phyloP scores from a whole-genome alignment of 441 rosid species.

The Rhodomyrtus psidioides region DNA sequence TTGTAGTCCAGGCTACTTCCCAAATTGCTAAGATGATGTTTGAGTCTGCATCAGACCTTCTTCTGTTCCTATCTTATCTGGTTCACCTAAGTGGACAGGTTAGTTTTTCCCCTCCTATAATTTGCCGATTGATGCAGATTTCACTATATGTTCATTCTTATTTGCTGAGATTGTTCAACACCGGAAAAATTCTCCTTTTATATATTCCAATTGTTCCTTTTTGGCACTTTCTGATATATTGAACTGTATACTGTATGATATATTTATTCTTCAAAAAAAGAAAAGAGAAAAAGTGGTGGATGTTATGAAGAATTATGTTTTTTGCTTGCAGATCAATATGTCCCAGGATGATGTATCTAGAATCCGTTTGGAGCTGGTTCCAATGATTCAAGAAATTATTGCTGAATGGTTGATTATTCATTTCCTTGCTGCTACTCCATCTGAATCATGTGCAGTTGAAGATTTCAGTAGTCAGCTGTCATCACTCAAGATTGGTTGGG shows the following conservation, averaged over 20 bases:
- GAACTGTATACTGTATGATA: background rate
- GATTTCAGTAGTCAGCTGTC: constrained; percentile 96
- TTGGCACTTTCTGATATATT: background rate
- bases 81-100: constrained; percentile 77
- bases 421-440: constrained; percentile 66
- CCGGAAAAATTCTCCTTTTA: background rate
- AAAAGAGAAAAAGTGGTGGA: background rate
- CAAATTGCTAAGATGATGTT: constrained; percentile 86
- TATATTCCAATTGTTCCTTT: background rate
- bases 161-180: background rate
- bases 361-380: constrained; percentile 81
- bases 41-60: constrained; percentile 77
- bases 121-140: background rate
- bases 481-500: constrained; percentile 75
- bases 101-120: constrained; percentile 17
- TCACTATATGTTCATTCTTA: background rate
- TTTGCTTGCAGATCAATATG: constrained; percentile 62
- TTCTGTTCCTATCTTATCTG: constrained; percentile 78
- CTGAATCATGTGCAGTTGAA: constrained; percentile 68
- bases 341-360: constrained; percentile 56
- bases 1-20: constrained; percentile 73
- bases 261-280: background rate
- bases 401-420: constrained; percentile 84
- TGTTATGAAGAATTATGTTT: background rate
- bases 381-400: constrained; percentile 82